phyloP scores from a whole-genome alignment of 139 green algal genomes.

The Deuterostichococcus epilithicus region DNA sequence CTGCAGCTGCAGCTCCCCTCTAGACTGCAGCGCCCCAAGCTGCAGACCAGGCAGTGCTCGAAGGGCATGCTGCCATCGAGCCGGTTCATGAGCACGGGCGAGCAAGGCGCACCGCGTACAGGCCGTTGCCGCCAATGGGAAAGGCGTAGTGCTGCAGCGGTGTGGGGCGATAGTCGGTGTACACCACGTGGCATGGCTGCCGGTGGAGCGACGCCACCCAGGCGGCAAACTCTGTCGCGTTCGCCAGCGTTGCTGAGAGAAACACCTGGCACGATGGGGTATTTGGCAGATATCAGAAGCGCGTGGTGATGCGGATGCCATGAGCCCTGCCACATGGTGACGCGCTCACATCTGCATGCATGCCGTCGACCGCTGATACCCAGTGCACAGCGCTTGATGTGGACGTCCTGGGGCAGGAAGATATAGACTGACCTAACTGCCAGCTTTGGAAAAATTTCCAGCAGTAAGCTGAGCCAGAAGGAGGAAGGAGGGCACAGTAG shows the following conservation, averaged over 20 bases:
- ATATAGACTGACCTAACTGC: too few relatives aligned
- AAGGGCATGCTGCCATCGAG: constrained; percentile 8
- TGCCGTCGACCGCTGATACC: too few relatives aligned
- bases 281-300: not conserved
- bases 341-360: too few relatives aligned
- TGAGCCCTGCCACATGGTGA: too few relatives aligned
- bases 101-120: constrained; percentile 63
- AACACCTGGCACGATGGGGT: constrained; percentile 57
- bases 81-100: constrained; percentile 37
- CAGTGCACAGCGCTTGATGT: too few relatives aligned
- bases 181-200: constrained; percentile 93
- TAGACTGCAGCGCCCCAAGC: too few relatives aligned
- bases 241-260: constrained; percentile 94
- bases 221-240: constrained; percentile 88
- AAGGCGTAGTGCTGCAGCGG: constrained; percentile 94
- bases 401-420: too few relatives aligned
- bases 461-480: too few relatives aligned
- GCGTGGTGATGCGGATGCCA: too few relatives aligned
- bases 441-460: too few relatives aligned
- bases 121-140: constrained; percentile 59
- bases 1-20: too few relatives aligned
- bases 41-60: not conserved
- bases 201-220: constrained; percentile 86
- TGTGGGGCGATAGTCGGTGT: constrained; percentile 92
- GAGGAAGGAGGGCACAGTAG: too few relatives aligned